Evolutionary conservation across 176 grass and related monocot species (phyloP).

Genomic region (Cenchrus purpureus): DNA sequence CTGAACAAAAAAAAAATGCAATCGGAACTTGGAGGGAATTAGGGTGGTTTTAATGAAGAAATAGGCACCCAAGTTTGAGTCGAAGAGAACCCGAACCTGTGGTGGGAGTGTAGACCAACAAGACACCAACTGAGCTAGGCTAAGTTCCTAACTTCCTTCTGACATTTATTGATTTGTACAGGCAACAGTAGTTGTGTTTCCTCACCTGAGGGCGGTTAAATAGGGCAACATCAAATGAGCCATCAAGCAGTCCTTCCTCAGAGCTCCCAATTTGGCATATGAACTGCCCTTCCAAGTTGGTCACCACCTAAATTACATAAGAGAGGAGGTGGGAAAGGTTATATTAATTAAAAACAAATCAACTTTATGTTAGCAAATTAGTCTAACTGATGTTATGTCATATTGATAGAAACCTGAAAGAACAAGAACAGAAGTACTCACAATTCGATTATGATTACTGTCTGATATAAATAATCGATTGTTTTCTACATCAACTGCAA

Average conservation of each 20-base stretch:
- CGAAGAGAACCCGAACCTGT: neutral
- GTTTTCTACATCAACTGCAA: conserved; percentile 81
- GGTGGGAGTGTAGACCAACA: neutral
- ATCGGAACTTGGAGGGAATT: neutral
- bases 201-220: conserved; percentile 98
- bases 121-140: neutral
- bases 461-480: conserved; percentile 97
- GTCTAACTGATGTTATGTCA: conserved; percentile 11
- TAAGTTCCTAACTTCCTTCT: neutral
- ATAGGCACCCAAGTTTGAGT: neutral
- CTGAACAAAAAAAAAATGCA: no score
- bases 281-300: conserved; percentile 79
- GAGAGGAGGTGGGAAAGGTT: conserved; percentile 36
- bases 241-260: conserved; percentile 93
- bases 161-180: conserved; percentile 7
- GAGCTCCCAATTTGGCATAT: conserved; percentile 86
- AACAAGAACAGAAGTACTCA: conserved; percentile 50
- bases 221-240: conserved; percentile 70
- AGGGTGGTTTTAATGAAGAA: neutral
- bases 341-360: conserved; percentile 37
- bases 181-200: conserved; percentile 29
- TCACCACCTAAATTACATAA: conserved; percentile 76
- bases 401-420: conserved; percentile 22
- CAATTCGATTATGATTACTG: conserved; percentile 96
- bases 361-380: conserved; percentile 29